Conservation (phyloP, 164 flowering plant species). For the Aristolochia fimbriata region DNA sequence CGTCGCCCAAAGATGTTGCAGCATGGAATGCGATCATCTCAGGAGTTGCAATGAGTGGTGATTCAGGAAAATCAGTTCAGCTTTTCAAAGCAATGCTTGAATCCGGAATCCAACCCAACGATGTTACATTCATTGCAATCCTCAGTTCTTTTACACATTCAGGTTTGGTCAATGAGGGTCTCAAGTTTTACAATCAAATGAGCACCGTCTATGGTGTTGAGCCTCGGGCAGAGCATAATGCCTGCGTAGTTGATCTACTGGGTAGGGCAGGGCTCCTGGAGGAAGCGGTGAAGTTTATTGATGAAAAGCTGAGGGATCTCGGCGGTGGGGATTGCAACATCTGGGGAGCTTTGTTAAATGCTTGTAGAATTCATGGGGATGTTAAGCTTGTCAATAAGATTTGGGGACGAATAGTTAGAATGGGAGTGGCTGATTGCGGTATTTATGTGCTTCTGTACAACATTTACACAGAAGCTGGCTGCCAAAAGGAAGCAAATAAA, state of each 20-base stretch:
- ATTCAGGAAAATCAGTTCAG: constrained; percentile 34
- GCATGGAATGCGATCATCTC: constrained; percentile 72
- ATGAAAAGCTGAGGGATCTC: constrained; percentile 36
- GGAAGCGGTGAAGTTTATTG: constrained; percentile 52
- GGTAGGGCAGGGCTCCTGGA: constrained; percentile 49
- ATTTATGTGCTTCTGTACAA: constrained; percentile 40
- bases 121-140: constrained; percentile 46
- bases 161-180: constrained; percentile 39
- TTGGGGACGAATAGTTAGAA: constrained; percentile 31
- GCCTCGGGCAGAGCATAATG: constrained; percentile 44
- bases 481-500: constrained; percentile 39
- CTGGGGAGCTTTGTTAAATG: constrained; percentile 62
- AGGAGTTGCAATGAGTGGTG: constrained; percentile 47
- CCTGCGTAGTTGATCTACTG: constrained; percentile 54
- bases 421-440: constrained; percentile 39
- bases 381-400: constrained; percentile 39
- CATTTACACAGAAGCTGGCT: constrained; percentile 48
- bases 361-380: constrained; percentile 44
- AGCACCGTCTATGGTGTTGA: constrained; percentile 23
- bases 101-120: constrained; percentile 37
- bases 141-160: constrained; percentile 58
- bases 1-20: constrained; percentile 33
- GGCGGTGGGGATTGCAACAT: constrained; percentile 42
- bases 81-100: constrained; percentile 37
- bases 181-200: constrained; percentile 43